Base-by-base conservation (phyloP, 176 grass and related monocot species). In the Musa schizocarpa region DNA sequence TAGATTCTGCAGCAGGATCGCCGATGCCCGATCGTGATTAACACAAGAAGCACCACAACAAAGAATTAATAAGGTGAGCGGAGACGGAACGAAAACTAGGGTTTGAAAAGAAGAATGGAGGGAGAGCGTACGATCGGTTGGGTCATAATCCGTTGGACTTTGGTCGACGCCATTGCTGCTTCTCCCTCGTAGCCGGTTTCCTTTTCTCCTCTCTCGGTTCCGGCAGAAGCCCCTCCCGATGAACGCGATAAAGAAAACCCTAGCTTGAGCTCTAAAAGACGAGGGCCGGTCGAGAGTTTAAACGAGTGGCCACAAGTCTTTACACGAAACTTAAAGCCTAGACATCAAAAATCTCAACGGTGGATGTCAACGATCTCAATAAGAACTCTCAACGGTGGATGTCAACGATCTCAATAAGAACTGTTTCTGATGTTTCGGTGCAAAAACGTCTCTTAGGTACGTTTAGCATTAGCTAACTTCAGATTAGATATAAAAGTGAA, bases 111-210 rank as follows among this genome's bases (percentile, higher is more conserved):
- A 24, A 51, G 25, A 71, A 48, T 23, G 8, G 50, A 9, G 59
- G 76, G 75, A 72, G 74, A 56, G 51, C 88, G 59, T 92, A 99
- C 95, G 76, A 99, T 94, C 76, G 95, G 91, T 82, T 99, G 96
- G 81, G 91, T 95, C 96, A 99, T 99, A 56, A 92, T 99, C 80
- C 91, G 85, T 81, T 95, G 96, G 27, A 99, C 96, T 76, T 99
- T 99, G 43, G 96, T 94, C 67, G 96, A 99, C 82, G 96, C 96
- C 95, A 99, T 99, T 84, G 88, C 81, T 81, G 77, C 75, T 51
- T 52, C 58, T 52, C 49, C 19, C 48, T 65, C 10, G 65, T 49
- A 24, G 54, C 1, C 14, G n/a, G 48, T 72, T 50, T 26, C 74
- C 26, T 63, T 34, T 19, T 11, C 22, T 71, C 48, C 19, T 43